Evolutionary conservation across 805 yeast genomes (phyloP).

Genomic region (Monosporozyma servazzii): DNA sequence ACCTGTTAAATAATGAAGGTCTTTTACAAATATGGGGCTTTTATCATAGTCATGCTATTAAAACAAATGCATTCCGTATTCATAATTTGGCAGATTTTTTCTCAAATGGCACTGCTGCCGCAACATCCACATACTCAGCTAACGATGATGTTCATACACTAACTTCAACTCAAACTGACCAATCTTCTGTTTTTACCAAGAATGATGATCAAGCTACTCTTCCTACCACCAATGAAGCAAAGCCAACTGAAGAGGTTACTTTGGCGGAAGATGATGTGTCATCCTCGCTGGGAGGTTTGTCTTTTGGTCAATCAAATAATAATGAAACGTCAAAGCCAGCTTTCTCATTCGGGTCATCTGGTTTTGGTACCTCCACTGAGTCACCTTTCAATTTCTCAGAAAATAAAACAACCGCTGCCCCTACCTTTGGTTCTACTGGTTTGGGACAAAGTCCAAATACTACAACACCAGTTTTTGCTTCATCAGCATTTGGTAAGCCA

Average conservation of each 20-base stretch:
- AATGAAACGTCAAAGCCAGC: not conserved
- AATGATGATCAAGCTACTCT: not conserved
- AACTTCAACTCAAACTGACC: not conserved
- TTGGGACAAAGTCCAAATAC: slow-evolving; percentile 2
- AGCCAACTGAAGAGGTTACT: not conserved
- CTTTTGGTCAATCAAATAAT: slow-evolving; percentile 1
- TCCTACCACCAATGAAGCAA: not conserved
- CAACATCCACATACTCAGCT: not conserved
- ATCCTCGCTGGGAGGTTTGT: not conserved
- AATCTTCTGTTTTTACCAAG: not conserved
- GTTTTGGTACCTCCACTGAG: not conserved
- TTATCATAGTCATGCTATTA: slow-evolving; percentile 46
- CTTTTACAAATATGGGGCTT: slow-evolving; percentile 54
- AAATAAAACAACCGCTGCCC: slow-evolving; percentile 7
- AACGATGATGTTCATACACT: not conserved
- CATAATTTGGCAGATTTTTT: not conserved
- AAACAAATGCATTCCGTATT: slow-evolving; percentile 26
- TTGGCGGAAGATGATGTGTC: not conserved
- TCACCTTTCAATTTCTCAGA: not conserved
- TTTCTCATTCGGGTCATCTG: not conserved
- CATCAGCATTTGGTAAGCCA: slow-evolving; percentile 8
- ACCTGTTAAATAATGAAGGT: slow-evolving; percentile 57
- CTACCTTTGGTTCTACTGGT: slow-evolving; percentile 20
- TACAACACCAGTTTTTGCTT: slow-evolving; percentile 7
- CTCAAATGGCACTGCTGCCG: not conserved